Evolutionary conservation across 768 basidiomycete genomes (phyloP), one percentile per base, ranked within the genome.

Genomic region (Heimioporus sp.): DNA sequence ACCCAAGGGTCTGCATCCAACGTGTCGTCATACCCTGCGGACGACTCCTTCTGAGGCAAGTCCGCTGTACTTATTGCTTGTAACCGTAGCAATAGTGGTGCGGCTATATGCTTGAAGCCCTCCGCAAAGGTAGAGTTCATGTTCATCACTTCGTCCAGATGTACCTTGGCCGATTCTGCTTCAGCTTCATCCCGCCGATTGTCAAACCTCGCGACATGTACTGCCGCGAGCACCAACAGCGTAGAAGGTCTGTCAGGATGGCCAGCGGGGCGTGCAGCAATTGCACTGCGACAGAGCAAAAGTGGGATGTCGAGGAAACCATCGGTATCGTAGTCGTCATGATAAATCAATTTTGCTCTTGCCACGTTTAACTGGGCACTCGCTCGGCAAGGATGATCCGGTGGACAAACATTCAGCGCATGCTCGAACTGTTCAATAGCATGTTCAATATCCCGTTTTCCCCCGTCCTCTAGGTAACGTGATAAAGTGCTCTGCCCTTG

Each of bases 291-390:
- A 21, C 52, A 46, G 17, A 52, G 42, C 1, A 12, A 1, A 15
- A 38, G 0, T 0, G 53, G 28, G 15, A 37, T 9, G 2, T 52
- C 35, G 11, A 52, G 9, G 17, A 21, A 31, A 20, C 2, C 4
- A n/a, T 9, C 44, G 15, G 20, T 7, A n/a, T 4, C 12, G 17
- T 37, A 11, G 13, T 38, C 41, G 7, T 13, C 35, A 20, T 16
- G 37, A 9, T 19, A 15, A 4, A 43, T 13, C 4, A 43, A 49
- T n/a, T 43, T 43, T 43, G 48, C 48, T 16, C 15, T 32, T 10
- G 53, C 53, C 16, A 51, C 4, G n/a, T 54, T 54, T 28, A 44
- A 36, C 2, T 41, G 32, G 16, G 49, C 49, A 36, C 34, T 48
- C 2, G 49, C 53, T 38, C 39, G 43, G 32, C 53, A 51, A 36